Evolutionary conservation across 108 stramenopile species (phyloP).

Genomic region (Bacterosira constricta): DNA sequence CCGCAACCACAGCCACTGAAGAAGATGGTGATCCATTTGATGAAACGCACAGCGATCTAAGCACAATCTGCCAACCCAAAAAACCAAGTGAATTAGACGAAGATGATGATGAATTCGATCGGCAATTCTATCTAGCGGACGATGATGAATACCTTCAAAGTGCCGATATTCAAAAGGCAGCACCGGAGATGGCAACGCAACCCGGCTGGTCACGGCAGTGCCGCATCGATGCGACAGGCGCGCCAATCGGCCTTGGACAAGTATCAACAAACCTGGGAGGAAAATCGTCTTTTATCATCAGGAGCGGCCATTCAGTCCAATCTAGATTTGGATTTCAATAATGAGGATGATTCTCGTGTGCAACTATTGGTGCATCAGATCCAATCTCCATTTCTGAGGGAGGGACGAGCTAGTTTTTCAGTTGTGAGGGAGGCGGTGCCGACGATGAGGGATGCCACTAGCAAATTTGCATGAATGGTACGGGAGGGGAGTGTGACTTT

Average conservation of each 20-base stretch:
- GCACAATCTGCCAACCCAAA: constrained; percentile 5
- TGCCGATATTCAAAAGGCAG: background rate
- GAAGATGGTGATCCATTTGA: constrained; percentile 33
- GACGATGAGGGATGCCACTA: constrained; percentile 82
- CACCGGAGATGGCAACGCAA: constrained; percentile 24
- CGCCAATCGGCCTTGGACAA: constrained; percentile 78
- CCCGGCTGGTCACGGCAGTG: background rate
- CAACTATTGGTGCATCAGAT: constrained; percentile 93
- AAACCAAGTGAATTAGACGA: constrained; percentile 16
- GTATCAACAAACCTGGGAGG: constrained; percentile 98
- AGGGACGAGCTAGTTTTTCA: constrained; percentile 81
- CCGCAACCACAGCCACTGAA: background rate
- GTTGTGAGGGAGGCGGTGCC: constrained; percentile 85
- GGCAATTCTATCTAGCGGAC: constrained; percentile 90
- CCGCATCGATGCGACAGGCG: constrained; percentile 40
- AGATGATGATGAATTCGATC: constrained; percentile 88
- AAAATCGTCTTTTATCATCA: constrained; percentile 87
- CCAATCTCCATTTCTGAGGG: constrained; percentile 95
- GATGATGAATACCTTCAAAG: constrained; percentile 71
- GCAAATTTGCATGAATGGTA: constrained; percentile 93
- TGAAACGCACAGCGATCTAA: constrained; percentile 21
- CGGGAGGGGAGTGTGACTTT: constrained; percentile 88
- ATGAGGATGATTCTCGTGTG: constrained; percentile 68
- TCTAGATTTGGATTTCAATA: constrained; percentile 78
- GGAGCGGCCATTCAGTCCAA: constrained; percentile 80